These are phyloP conservation scores for Fusarium sublunatum DNA, from an alignment of 2,329 filamentous ascomycete species.

Conservation along the genomic window DNA sequence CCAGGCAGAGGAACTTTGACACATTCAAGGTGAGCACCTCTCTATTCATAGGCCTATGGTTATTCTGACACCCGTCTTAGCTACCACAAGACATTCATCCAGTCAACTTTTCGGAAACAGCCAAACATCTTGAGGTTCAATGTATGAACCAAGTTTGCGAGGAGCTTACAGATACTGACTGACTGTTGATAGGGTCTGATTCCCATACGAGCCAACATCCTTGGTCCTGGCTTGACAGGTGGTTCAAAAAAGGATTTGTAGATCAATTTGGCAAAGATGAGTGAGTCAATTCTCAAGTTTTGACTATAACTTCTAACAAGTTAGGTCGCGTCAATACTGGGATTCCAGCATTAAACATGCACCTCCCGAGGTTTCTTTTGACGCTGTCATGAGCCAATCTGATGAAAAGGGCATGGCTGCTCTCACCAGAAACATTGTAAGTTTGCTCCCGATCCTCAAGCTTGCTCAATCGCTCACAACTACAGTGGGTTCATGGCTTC, in stretches of 20 bases:
- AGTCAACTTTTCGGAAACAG: slow-evolving; percentile 43
- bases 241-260: slow-evolving; percentile 30
- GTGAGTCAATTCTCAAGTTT: slow-evolving; percentile 19
- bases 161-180: slow-evolving; percentile 14
- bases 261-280: slow-evolving; percentile 39
- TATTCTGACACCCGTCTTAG: slow-evolving; percentile 40
- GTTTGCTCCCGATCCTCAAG: slow-evolving; percentile 23
- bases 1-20: slow-evolving; percentile 56
- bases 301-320: slow-evolving; percentile 13
- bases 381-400: slow-evolving; percentile 65
- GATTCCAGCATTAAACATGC: slow-evolving; percentile 49
- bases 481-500: slow-evolving; percentile 76
- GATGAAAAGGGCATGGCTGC: slow-evolving; percentile 65
- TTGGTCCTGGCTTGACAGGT: slow-evolving; percentile 55
- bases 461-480: slow-evolving; percentile 22
- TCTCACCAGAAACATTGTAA: slow-evolving; percentile 74
- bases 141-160: slow-evolving; percentile 44
- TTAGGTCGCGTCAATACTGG: slow-evolving; percentile 42
- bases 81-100: slow-evolving; percentile 49
- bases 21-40: slow-evolving; percentile 52
- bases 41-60: neutral
- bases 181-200: slow-evolving; percentile 69
- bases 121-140: slow-evolving; percentile 49
- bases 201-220: slow-evolving; percentile 75
- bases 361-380: slow-evolving; percentile 70